Evolutionary conservation across 805 yeast species (phyloP).

Genomic region (Candida montana): DNA sequence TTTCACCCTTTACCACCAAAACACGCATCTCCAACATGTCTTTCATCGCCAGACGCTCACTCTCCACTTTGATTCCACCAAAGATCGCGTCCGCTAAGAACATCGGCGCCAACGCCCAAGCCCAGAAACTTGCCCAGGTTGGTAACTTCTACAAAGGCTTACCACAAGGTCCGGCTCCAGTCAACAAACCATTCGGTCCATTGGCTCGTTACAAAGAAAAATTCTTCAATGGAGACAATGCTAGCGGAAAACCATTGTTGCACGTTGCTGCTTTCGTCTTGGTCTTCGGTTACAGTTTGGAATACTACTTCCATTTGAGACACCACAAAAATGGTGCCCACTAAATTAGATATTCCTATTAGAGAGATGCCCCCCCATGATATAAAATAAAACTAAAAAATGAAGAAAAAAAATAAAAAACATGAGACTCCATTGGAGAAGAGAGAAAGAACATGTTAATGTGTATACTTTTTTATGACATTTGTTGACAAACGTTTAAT

Average conservation of each 20-base stretch:
- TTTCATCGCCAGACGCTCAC: conserved; percentile 83
- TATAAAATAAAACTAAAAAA: too few species aligned
- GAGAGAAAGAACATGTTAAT: too few species aligned
- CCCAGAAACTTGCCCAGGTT: conserved; percentile 93
- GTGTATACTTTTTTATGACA: background rate
- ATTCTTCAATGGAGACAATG: conserved; percentile 79
- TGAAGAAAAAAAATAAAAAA: too few species aligned
- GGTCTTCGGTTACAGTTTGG: conserved; percentile 81
- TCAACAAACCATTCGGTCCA: conserved; percentile 61
- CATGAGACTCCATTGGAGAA: too few species aligned
- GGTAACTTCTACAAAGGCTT: conserved; percentile 93
- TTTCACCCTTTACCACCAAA: conserved; percentile 1
- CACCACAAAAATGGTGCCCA: conserved; percentile 48
- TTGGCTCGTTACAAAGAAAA: conserved; percentile 78
- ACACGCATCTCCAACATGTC: conserved; percentile 44
- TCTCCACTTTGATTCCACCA: conserved; percentile 96
- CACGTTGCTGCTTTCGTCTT: conserved; percentile 69
- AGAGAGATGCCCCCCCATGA: too few species aligned
- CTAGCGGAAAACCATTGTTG: conserved; percentile 75
- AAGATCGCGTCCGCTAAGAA: conserved; percentile 96
- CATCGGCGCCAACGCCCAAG: conserved; percentile 93
- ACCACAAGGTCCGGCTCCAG: conserved; percentile 90
- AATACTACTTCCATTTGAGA: conserved; percentile 85
- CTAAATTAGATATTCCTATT: background rate
- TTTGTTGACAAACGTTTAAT: background rate